A percentile compares a stretch with the other conserved stretches of the same genome.
Conservation (phyloP, 2,329 filamentous ascomycete species). For the Torrubiellomyces zombiae region DNA sequence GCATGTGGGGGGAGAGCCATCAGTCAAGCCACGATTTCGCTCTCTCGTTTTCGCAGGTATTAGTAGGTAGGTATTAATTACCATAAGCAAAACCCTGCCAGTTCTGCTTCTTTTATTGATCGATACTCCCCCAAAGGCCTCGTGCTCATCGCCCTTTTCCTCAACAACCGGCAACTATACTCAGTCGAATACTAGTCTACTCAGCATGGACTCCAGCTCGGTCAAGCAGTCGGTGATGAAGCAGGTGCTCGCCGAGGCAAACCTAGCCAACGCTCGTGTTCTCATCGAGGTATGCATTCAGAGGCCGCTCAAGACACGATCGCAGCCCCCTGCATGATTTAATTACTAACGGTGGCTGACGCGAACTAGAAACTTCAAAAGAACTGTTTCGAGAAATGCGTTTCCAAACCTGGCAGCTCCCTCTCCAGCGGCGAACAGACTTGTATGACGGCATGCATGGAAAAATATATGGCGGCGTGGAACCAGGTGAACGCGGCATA, state of each 20-base stretch:
- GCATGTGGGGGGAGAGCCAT: no score
- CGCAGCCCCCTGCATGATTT: neutral
- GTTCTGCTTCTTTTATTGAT: no score
- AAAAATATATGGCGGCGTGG: slow-evolving; percentile 73
- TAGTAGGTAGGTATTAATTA: no score
- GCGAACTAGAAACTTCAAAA: slow-evolving; percentile 55
- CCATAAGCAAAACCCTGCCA: no score
- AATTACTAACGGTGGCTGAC: slow-evolving; percentile 2
- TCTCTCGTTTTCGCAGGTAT: no score
- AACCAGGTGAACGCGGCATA: slow-evolving; percentile 57
- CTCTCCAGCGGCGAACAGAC: slow-evolving; percentile 51
- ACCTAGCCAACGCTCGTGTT: slow-evolving; percentile 49
- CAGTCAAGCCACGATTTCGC: no score
- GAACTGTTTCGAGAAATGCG: slow-evolving; percentile 65
- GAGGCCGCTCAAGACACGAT: slow-evolving; percentile 4
- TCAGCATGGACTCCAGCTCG: slow-evolving; percentile 40
- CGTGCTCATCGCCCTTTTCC: slow-evolving; percentile 5
- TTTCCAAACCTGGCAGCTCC: slow-evolving; percentile 50
- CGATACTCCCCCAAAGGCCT: no score
- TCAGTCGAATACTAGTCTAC: no score
- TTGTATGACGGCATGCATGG: slow-evolving; percentile 63
- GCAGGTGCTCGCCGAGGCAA: slow-evolving; percentile 47
- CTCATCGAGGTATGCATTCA: slow-evolving; percentile 52
- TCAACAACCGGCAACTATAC: slow-evolving; percentile 8
- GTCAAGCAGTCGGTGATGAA: slow-evolving; percentile 47